Conservation (phyloP, 768 basidiomycete species). For the Termitomyces sp. region DNA sequence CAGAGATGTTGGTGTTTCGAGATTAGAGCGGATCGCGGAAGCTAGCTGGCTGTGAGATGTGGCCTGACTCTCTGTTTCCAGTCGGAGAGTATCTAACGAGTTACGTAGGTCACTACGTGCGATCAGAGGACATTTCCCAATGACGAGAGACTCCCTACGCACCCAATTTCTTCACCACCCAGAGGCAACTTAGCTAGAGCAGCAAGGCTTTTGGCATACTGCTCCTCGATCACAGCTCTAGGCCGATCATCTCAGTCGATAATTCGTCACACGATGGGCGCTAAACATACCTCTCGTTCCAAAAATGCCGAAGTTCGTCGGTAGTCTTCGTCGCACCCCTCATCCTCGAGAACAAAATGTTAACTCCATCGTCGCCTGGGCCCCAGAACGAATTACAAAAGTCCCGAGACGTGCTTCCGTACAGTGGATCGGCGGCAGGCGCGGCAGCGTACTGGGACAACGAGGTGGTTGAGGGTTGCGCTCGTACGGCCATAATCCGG, state of each 20-base stretch:
- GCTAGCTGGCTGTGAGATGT: constrained; percentile 71
- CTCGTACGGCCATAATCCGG: constrained; percentile 54
- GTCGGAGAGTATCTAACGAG: constrained; percentile 74
- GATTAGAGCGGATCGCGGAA: constrained; percentile 63
- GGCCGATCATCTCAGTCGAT: constrained; percentile 7
- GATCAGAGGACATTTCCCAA: constrained; percentile 7
- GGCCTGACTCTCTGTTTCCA: constrained; percentile 83
- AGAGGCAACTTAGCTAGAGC: constrained; percentile 76
- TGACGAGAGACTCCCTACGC: constrained; percentile 26
- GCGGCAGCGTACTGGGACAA: constrained; percentile 61
- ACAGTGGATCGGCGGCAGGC: constrained; percentile 44
- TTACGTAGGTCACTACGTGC: constrained; percentile 72
- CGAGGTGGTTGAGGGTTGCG: constrained; percentile 72
- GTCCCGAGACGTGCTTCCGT: constrained; percentile 46
- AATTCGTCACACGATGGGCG: not conserved
- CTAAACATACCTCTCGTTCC: constrained; percentile 83
- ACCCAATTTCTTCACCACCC: constrained; percentile 94
- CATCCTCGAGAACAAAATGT: constrained; percentile 87
- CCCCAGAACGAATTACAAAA: constrained; percentile 99
- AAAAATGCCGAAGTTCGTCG: constrained; percentile 85
- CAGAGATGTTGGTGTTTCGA: constrained; percentile 62
- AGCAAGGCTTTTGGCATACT: constrained; percentile 80
- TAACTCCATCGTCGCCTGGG: constrained; percentile 77
- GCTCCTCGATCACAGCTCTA: constrained; percentile 90
- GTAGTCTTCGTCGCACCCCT: constrained; percentile 80